Conservation (phyloP, 306 rosid species). For the Vigna radiata region DNA sequence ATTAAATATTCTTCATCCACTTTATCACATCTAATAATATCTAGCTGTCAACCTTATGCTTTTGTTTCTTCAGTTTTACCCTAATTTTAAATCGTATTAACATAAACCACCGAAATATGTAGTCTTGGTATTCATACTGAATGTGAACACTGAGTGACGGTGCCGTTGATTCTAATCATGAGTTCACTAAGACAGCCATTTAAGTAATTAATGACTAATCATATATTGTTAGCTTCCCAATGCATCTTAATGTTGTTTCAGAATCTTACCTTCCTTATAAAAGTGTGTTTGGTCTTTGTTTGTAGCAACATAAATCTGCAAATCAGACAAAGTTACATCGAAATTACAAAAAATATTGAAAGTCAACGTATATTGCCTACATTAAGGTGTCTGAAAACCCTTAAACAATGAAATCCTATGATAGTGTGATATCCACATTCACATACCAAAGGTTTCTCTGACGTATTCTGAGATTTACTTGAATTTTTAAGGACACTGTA, state of each 20-base stretch:
- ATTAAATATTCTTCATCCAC: too few species aligned
- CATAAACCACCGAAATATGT: neutral
- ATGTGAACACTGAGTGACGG: slow-evolving; percentile 46
- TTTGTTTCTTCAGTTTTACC: too few species aligned
- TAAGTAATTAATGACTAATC: slow-evolving; percentile 28
- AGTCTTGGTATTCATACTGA: slow-evolving; percentile 1
- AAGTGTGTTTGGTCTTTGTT: slow-evolving; percentile 43
- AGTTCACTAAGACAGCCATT: slow-evolving; percentile 51
- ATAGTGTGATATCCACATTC: slow-evolving; percentile 23
- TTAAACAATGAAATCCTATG: slow-evolving; percentile 24
- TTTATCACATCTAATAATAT: too few species aligned
- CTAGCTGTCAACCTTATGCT: too few species aligned
- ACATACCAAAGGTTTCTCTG: slow-evolving; percentile 4
- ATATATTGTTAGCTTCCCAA: slow-evolving; percentile 47
- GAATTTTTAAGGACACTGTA: slow-evolving; percentile 11
- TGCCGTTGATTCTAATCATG: slow-evolving; percentile 57
- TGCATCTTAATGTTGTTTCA: slow-evolving; percentile 43
- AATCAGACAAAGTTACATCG: slow-evolving; percentile 24
- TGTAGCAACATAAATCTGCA: slow-evolving; percentile 41
- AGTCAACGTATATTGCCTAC: slow-evolving; percentile 36
- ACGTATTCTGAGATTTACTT: neutral
- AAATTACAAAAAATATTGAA: slow-evolving; percentile 23
- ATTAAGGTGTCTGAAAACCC: slow-evolving; percentile 38
- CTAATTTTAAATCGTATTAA: too few species aligned
- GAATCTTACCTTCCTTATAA: too few species aligned